Evolutionary conservation across 352 stramenopile species (phyloP), one percentile per base, ranked within the genome.

Genomic region (Globisporangium irregulare): DNA sequence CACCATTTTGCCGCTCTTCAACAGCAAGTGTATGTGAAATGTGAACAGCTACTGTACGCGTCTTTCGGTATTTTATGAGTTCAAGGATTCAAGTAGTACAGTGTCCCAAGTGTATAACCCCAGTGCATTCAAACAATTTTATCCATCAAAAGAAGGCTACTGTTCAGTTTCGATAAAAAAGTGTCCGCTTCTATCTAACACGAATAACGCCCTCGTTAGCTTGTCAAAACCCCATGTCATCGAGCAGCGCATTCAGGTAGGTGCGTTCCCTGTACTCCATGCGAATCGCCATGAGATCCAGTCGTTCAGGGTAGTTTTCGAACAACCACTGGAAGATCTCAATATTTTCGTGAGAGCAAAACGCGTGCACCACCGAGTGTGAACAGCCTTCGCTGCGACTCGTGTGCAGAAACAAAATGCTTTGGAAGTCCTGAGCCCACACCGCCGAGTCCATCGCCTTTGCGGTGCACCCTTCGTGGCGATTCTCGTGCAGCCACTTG

Each of bases 191-290:
- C 36, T 9, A 38, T 32, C 27, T 32, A 38, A 12, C 22, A 34
- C 1, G 3, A 6, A 24, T 10, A 10, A 34, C 24, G 22, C 22
- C 0, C 29, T 15, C 10, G 15, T 38, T 38, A 38, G 34, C 24
- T 36, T 46, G 2, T 46, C 38, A 58, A 1, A 58, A 12, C 20
- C n/a, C 57, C 36, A 62, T 53, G 9, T 36, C 4, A 50, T 62
- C 57, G 20, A 62, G 34, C 34, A 62, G 7, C 8, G 57, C 57
- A 24, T 62, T 62, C 1, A 62, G 36, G 48, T 62, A 62, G n/a
- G 20, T 46, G 38, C 34, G 24, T 14, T 50, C 14, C 10, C 4
- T 10, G n/a, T 62, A 62, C 24, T 62, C 57, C 57, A 51, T 24
- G 57, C 57, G 57, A 34, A 62, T 62, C n/a, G 34, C 18, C 34